Evolutionary conservation across 2,329 filamentous ascomycete genomes (phyloP).

Genomic region (Trichoderma breve): DNA sequence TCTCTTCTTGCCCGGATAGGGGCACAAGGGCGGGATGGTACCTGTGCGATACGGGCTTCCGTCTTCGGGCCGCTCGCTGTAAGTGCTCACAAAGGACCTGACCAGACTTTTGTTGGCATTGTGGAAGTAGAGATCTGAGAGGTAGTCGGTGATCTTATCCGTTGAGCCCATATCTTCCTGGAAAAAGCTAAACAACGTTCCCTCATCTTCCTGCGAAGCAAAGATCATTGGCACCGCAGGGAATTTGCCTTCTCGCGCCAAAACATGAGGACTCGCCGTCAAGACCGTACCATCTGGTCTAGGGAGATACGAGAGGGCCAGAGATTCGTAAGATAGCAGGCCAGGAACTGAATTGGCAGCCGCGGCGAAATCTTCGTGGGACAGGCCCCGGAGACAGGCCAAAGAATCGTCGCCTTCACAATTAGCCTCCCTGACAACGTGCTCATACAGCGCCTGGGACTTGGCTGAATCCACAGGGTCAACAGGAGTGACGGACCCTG

Average conservation of each 20-base stretch:
- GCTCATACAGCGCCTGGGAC: constrained; percentile 62
- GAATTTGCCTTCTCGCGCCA: constrained; percentile 50
- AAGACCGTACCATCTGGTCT: constrained; percentile 67
- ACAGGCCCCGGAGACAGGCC: constrained; percentile 60
- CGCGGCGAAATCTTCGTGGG: constrained; percentile 59
- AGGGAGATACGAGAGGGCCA: constrained; percentile 71
- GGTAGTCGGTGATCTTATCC: constrained; percentile 59
- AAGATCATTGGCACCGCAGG: constrained; percentile 53
- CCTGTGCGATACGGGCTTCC: constrained; percentile 73
- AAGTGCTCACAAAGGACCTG: constrained; percentile 54
- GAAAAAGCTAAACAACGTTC: constrained; percentile 69
- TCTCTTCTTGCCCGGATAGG: constrained; percentile 75
- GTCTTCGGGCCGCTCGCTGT: constrained; percentile 50
- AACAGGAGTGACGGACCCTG: constrained; percentile 61
- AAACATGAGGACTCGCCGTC: constrained; percentile 59
- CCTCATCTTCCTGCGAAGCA: constrained; percentile 78
- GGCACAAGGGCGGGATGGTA: too few species aligned
- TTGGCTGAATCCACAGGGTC: constrained; percentile 64
- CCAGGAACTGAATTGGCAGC: constrained; percentile 72
- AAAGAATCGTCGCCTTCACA: constrained; percentile 62
- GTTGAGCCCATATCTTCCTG: constrained; percentile 66
- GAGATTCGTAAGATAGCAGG: constrained; percentile 63
- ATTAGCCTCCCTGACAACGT: constrained; percentile 57
- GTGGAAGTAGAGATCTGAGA: constrained; percentile 66
- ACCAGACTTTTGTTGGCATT: constrained; percentile 52